phyloP scores from a whole-genome alignment of 73 alveolate genomes.

The Diophrys sp. region DNA sequence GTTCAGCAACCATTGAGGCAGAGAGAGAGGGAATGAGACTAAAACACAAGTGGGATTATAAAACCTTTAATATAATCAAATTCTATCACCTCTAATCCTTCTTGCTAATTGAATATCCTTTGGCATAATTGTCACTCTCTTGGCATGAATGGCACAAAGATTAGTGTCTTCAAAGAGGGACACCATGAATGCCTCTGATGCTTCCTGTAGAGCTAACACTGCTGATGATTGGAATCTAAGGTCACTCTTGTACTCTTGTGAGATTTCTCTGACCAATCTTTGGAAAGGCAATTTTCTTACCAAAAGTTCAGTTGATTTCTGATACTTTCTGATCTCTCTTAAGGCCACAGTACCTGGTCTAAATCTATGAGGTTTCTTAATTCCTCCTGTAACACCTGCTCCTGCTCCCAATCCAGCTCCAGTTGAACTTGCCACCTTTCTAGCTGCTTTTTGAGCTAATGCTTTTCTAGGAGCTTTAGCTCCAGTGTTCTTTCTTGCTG shows the following conservation, averaged over 20 bases:
- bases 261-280: slow-evolving; percentile 93
- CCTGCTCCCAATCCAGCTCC: slow-evolving; percentile 18
- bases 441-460: slow-evolving; percentile 57
- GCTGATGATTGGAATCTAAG: slow-evolving; percentile 90
- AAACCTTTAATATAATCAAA: slow-evolving; percentile 51
- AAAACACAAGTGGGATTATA: too few relatives aligned
- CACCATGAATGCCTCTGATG: slow-evolving; percentile 89
- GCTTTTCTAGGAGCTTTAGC: slow-evolving; percentile 69
- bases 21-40: too few relatives aligned
- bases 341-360: slow-evolving; percentile 79
- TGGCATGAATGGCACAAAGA: slow-evolving; percentile 92
- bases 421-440: slow-evolving; percentile 33
- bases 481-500: slow-evolving; percentile 86
- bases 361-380: slow-evolving; percentile 76
- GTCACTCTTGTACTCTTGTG: slow-evolving; percentile 83
- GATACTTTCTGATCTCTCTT: slow-evolving; percentile 73
- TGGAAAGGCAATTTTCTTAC: slow-evolving; percentile 93
- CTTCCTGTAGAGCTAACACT: slow-evolving; percentile 93
- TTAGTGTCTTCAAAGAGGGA: slow-evolving; percentile 92
- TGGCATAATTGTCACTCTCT: slow-evolving; percentile 93
- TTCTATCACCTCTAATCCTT: slow-evolving; percentile 93
- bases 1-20: too few relatives aligned
- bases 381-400: slow-evolving; percentile 27
- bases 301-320: slow-evolving; percentile 74
- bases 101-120: slow-evolving; percentile 91